Evolutionary conservation across 352 stramenopile species (phyloP).

Genomic region (Phytophthora ohioensis): DNA sequence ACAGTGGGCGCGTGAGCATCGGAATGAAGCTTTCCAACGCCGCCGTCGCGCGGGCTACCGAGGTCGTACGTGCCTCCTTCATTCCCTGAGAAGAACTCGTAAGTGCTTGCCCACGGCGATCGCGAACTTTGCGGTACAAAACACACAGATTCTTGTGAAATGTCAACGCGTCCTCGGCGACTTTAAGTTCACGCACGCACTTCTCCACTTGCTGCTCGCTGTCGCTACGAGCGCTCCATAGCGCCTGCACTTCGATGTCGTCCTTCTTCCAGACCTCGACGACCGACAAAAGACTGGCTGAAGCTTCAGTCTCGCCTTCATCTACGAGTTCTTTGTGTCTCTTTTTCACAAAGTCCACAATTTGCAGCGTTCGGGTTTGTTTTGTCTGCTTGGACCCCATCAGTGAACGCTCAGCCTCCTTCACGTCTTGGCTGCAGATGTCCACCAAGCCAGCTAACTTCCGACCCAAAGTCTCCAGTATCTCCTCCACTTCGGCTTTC

Average conservation of each 20-base stretch:
- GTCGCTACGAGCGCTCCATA: constrained; percentile 41
- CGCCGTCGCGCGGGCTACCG: constrained; percentile 38
- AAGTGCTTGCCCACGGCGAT: constrained; percentile 39
- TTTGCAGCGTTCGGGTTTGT: constrained; percentile 37
- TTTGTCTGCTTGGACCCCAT: constrained; percentile 37
- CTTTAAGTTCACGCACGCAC: constrained; percentile 21
- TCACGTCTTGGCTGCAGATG: constrained; percentile 31
- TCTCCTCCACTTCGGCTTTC: constrained; percentile 22
- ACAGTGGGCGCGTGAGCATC: constrained; percentile 52
- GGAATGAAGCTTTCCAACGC: constrained; percentile 56
- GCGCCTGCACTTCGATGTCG: constrained; percentile 44
- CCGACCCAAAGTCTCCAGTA: constrained; percentile 38
- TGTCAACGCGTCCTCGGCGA: constrained; percentile 33
- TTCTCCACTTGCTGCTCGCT: constrained; percentile 33
- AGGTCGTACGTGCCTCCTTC: constrained; percentile 36
- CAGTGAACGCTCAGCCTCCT: constrained; percentile 35
- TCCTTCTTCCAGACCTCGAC: constrained; percentile 46
- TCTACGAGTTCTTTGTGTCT: constrained; percentile 41
- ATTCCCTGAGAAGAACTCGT: constrained; percentile 31
- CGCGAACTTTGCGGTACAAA: constrained; percentile 45
- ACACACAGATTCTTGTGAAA: constrained; percentile 47
- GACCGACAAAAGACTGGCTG: constrained; percentile 43
- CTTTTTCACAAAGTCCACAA: constrained; percentile 47
- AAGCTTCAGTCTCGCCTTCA: constrained; percentile 40
- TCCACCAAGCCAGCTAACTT: constrained; percentile 31